Conservation (phyloP, 805 yeast species). For the Zygoascus flipseniorum region DNA sequence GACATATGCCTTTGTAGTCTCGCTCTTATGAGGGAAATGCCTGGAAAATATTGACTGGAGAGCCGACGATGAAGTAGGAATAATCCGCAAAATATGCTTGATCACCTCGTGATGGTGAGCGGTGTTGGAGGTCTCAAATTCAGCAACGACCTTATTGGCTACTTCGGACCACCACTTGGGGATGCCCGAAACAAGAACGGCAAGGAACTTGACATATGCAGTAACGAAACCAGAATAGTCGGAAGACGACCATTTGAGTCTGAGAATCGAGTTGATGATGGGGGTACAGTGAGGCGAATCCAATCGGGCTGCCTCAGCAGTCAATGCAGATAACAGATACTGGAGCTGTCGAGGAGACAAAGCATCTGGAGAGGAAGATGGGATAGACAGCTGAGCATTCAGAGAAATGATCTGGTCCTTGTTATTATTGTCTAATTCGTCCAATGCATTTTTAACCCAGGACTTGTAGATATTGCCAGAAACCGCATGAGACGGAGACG, state of each 20-base stretch:
- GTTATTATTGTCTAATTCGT: slow-evolving; percentile 53
- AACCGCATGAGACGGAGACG: not conserved
- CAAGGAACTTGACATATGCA: slow-evolving; percentile 60
- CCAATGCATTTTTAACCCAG: slow-evolving; percentile 59
- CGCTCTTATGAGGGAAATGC: slow-evolving; percentile 74
- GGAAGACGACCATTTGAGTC: slow-evolving; percentile 51
- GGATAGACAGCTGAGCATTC: slow-evolving; percentile 50
- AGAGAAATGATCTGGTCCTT: slow-evolving; percentile 48
- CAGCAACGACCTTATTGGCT: slow-evolving; percentile 56
- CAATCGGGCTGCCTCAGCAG: slow-evolving; percentile 58
- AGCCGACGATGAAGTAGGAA: slow-evolving; percentile 72
- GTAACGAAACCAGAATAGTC: slow-evolving; percentile 37
- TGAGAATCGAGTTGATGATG: slow-evolving; percentile 54
- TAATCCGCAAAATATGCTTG: slow-evolving; percentile 52
- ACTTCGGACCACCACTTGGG: slow-evolving; percentile 90
- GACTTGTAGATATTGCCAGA: slow-evolving; percentile 20
- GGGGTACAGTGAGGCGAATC: slow-evolving; percentile 45
- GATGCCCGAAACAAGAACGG: slow-evolving; percentile 70
- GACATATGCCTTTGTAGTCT: slow-evolving; percentile 42
- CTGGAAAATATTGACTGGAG: slow-evolving; percentile 50
- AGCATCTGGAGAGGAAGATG: slow-evolving; percentile 44
- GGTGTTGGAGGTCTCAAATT: slow-evolving; percentile 38
- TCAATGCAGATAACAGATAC: slow-evolving; percentile 48
- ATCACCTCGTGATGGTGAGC: slow-evolving; percentile 58
- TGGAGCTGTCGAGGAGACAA: slow-evolving; percentile 45